These are phyloP conservation scores for Ilex asprella DNA, from an alignment of 257 asterid species.

Conservation along the genomic window DNA sequence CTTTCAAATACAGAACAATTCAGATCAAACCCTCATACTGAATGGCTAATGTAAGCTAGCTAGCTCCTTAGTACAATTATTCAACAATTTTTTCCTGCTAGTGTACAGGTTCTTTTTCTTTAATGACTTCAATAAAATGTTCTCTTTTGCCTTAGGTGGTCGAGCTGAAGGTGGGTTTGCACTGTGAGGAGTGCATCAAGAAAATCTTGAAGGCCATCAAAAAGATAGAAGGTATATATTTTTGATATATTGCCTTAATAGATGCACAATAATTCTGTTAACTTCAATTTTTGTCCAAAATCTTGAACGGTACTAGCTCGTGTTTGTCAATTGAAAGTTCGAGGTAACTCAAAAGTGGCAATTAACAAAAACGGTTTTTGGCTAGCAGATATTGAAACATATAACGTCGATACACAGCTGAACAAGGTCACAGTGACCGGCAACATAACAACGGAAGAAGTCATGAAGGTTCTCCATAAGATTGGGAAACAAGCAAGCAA, in stretches of 20 bases:
- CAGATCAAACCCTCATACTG: background rate
- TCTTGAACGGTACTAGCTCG: too few species aligned
- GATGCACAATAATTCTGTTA: too few species aligned
- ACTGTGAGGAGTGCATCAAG: conserved; percentile 84
- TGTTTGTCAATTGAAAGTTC: too few species aligned
- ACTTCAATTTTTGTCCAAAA: too few species aligned
- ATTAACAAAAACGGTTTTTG: too few species aligned
- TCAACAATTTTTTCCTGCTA: too few species aligned
- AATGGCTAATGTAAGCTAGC: background rate
- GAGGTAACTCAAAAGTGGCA: too few species aligned
- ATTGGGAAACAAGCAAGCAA: conserved; percentile 68
- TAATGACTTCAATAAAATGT: background rate
- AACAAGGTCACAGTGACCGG: conserved; percentile 82
- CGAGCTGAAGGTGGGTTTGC: conserved; percentile 81
- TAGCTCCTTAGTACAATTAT: background rate
- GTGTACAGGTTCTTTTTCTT: background rate
- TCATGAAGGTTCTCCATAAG: conserved; percentile 57
- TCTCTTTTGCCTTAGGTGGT: conserved; percentile 42
- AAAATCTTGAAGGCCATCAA: conserved; percentile 87
- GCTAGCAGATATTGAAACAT: conserved; percentile 75
- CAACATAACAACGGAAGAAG: conserved; percentile 63
- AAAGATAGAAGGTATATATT: conserved; percentile 64
- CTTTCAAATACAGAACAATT: background rate
- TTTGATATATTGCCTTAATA: too few species aligned
- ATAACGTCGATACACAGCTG: conserved; percentile 46